Percentiles rank a stretch among this genome's conserved stretches.
Conservation (phyloP, 1,284 basidiomycete species). For the Agaricales sp. region DNA sequence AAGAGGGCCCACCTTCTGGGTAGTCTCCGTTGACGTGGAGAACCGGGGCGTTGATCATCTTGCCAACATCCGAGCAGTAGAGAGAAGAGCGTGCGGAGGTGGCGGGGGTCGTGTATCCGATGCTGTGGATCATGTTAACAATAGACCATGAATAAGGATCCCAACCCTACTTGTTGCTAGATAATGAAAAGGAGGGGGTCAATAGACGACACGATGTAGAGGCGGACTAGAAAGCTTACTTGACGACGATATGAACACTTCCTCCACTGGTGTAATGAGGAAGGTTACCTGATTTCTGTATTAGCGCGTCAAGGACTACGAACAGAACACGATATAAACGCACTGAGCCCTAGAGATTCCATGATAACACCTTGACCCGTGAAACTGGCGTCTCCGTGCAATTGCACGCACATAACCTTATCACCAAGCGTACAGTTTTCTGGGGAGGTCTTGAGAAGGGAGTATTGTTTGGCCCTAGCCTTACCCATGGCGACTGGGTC, state of each 20-base stretch:
- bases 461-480: conserved; percentile 86
- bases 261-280: conserved; percentile 88
- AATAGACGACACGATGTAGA: conserved; percentile 1
- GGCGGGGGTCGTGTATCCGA: conserved; percentile 85
- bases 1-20: conserved; percentile 56
- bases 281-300: conserved; percentile 62
- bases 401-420: conserved; percentile 77
- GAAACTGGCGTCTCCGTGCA: conserved; percentile 88
- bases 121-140: conserved; percentile 32
- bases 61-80: conserved; percentile 85
- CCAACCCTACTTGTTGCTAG: conserved; percentile 8
- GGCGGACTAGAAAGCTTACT: conserved; percentile 39
- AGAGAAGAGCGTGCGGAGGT: conserved; percentile 73
- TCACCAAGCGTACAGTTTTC: conserved; percentile 74
- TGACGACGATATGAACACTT: conserved; percentile 84
- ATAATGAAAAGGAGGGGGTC: not conserved
- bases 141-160: not conserved
- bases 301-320: not conserved
- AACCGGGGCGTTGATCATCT: conserved; percentile 83
- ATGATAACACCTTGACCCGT: conserved; percentile 86
- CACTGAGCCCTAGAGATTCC: conserved; percentile 76
- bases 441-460: conserved; percentile 58
- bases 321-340: conserved; percentile 21
- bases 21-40: conserved; percentile 89
- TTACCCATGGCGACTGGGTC: conserved; percentile 83